Evolutionary conservation across 139 green algal genomes (phyloP), one percentile per base, ranked within the genome.

Genomic region (Chlorella sp.): DNA sequence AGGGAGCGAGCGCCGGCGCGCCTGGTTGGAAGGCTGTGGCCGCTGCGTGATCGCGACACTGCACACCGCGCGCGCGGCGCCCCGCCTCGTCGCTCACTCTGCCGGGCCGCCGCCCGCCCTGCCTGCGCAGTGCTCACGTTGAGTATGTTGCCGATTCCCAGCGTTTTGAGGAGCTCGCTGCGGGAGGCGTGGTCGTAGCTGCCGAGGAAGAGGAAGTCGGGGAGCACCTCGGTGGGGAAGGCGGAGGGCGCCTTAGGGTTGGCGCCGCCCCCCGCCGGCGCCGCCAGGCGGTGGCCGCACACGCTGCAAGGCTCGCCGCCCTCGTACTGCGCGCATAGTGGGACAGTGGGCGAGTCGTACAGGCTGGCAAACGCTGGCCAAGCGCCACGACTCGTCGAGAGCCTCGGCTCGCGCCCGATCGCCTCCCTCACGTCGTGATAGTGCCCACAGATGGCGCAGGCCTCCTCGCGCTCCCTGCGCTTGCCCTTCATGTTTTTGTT

Each of bases 111-210:
- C 46, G 17, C 46, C 14, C 14, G 14, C 46, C 14, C 21, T 58
- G 48, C 48, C 48, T n/a, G 48, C 17, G 17, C 17, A 42, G 58
- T 11, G 50, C 90, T 82, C 68, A 98, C 91, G 42, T 97, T 98
- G 0, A 98, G 79, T 0, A 98, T 93, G 77, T 95, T 82, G 0
- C 65, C 90, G 68, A 98, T 93, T 14, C 84, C 91, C 76, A 97
- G 82, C 11, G 87, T 81, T 59, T 93, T 94, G 0, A 98, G 82
- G 27, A 98, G 72, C 60, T 98, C 94, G 23, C 87, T 84, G 17
- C 94, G 76, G 0, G 90, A 93, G 3, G 94, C 92, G 42, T 95
- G 92, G 83, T 98, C 94, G 61, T 97, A 98, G 73, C 84, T 92
- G 42, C 94, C 94, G 14, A 98, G 71, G 71, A 92, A 98, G 11